A percentile compares a stretch with the other conserved stretches of the same genome.
Conservation (phyloP, 805 yeast species). For the Wickerhamiella brachini region DNA sequence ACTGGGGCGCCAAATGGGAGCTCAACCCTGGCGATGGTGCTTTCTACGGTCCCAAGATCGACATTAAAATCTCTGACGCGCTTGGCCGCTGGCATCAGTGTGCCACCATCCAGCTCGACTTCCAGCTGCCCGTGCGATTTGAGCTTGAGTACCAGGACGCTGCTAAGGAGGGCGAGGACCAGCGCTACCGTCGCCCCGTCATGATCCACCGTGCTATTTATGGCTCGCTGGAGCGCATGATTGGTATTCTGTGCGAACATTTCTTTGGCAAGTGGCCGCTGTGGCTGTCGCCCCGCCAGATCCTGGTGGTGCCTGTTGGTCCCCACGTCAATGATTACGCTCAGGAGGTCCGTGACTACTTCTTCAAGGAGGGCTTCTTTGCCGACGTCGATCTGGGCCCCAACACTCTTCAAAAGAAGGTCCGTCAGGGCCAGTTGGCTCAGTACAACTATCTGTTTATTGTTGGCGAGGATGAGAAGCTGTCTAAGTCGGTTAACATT, state of each 20-base stretch:
- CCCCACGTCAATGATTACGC: constrained; percentile 88
- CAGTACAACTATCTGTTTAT: constrained; percentile 92
- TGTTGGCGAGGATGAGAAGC: constrained; percentile 92
- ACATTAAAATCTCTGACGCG: constrained; percentile 89
- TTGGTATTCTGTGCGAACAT: constrained; percentile 95
- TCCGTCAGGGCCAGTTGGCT: constrained; percentile 88
- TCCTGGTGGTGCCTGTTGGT: constrained; percentile 92
- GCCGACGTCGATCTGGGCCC: constrained; percentile 90
- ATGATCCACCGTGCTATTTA: constrained; percentile 99
- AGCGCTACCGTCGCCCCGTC: constrained; percentile 69
- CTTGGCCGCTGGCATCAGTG: constrained; percentile 96
- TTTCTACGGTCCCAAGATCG: constrained; percentile 94
- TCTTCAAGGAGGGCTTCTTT: constrained; percentile 57
- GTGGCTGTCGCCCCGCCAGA: constrained; percentile 99
- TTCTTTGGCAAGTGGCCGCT: constrained; percentile 99
- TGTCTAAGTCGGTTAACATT: constrained; percentile 68
- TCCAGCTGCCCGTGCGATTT: constrained; percentile 93
- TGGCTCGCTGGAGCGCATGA: constrained; percentile 98
- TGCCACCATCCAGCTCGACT: constrained; percentile 96
- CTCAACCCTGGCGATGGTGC: constrained; percentile 96
- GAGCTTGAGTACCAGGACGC: constrained; percentile 66
- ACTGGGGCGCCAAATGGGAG: constrained; percentile 87
- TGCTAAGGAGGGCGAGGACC: constrained; percentile 26
- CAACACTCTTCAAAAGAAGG: constrained; percentile 96
- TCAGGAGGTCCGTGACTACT: constrained; percentile 54